Base-by-base conservation (phyloP, 352 stramenopile genomes). In the Globisporangium solare region DNA sequence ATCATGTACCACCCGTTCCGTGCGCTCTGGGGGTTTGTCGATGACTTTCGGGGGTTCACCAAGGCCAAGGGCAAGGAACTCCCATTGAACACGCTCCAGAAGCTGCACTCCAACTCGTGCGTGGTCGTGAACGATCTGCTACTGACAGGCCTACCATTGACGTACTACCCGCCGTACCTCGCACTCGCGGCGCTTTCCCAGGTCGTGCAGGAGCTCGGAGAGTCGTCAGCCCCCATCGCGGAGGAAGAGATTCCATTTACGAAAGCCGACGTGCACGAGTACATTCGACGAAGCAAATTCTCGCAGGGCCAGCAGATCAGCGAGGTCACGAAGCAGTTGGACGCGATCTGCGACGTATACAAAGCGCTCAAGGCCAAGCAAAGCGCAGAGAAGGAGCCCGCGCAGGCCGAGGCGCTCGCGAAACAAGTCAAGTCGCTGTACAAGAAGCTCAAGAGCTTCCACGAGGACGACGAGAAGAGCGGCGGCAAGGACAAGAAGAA, bases 1-100 rank as follows among this genome's bases (percentile, higher is more conserved):
- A 90, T 94, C 60, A 92, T 94, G 79, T 94, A 94, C 55, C 83
- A 95, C 52, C 87, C 87, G 37, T 93, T 94, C 63, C 86, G 86
- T 42, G 58, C 85, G 13, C 61, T 94, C 13, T 48, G 90, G 22
- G 86, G 83, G 18, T 94, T 96, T 64, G 70, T 96, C 45, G 85
- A 94, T 41, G 82, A 93, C 51, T 88, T 96, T 46, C 81, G 84
- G 0, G 75, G 69, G 6, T 92, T 83, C 17, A 64, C 67, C 37
- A 95, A 93, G 60, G 69, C 82, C 13, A 69, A 79, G 20, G 57
- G 55, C 7, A 75, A 77, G n/a, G 84, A 94, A 12, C 55, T 92
- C 21, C 64, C 81, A 10, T 54, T 88, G 6, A 76, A 77, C 10
- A 68, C 75, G 1, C 70, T 95, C 20, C 85, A 95, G 54, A 89